phyloP scores from a whole-genome alignment of 2,329 filamentous ascomycete species.

The Talaromyces pinophilus region DNA sequence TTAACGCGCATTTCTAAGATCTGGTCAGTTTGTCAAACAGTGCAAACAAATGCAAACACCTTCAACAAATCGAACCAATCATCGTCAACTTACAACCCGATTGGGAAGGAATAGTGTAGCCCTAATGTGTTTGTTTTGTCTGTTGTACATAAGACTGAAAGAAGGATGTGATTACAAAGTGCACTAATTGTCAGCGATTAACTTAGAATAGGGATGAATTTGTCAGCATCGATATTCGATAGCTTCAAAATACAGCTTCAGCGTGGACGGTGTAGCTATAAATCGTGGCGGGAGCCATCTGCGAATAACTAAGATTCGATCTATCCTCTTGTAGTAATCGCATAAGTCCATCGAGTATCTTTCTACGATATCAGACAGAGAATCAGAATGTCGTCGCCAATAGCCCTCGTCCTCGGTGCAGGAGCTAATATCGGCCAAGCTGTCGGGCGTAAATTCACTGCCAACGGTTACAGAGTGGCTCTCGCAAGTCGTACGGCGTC shows the following conservation, averaged over 20 bases:
- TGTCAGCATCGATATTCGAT: background rate
- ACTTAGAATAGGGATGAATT: background rate
- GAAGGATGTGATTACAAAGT: background rate
- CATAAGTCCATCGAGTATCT: no score
- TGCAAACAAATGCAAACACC: background rate
- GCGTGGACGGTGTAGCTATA: background rate
- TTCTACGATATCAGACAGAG: no score
- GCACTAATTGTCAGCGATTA: background rate
- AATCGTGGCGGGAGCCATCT: background rate
- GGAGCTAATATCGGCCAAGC: slow-evolving; percentile 45
- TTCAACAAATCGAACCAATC: background rate
- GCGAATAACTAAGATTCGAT: no score
- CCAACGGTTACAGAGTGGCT: slow-evolving; percentile 49
- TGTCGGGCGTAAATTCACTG: slow-evolving; percentile 42
- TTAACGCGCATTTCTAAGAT: background rate
- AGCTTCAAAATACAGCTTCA: background rate
- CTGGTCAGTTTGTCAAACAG: background rate
- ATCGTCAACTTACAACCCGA: background rate
- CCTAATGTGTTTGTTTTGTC: background rate
- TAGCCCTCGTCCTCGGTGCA: slow-evolving; percentile 45
- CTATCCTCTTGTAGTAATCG: no score
- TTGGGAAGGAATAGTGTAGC: background rate
- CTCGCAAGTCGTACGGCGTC: slow-evolving; percentile 37
- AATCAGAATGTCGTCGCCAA: slow-evolving; percentile 3
- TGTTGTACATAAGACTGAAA: background rate